A percentile compares a stretch with the other conserved stretches of the same genome.
Evolutionary conservation across 352 stramenopile species (phyloP).

Genomic region (Phytophthora podocarpi): DNA sequence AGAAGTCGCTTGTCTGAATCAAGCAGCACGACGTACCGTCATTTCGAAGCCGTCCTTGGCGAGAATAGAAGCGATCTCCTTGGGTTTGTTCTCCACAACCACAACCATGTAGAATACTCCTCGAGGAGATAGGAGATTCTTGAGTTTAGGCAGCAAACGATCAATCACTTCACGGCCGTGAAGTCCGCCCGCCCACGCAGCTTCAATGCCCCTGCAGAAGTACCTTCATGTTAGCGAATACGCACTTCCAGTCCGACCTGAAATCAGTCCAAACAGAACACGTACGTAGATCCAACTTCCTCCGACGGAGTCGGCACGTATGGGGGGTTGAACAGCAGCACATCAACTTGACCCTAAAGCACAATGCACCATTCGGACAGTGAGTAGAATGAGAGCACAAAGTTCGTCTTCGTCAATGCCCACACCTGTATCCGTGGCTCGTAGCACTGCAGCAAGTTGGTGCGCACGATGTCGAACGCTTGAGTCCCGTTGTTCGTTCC

Average conservation of each 20-base stretch:
- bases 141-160: constrained; percentile 92
- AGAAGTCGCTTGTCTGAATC: background rate
- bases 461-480: constrained; percentile 80
- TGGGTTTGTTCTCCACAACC: constrained; percentile 96
- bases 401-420: background rate
- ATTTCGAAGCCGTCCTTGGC: constrained; percentile 67
- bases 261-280: background rate
- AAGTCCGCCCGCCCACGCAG: constrained; percentile 95
- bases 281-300: constrained; percentile 92
- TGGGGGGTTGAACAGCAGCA: constrained; percentile 98
- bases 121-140: constrained; percentile 70
- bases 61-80: constrained; percentile 90
- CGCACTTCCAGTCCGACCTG: no score
- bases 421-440: constrained; percentile 58
- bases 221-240: background rate
- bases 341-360: constrained; percentile 79
- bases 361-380: no score
- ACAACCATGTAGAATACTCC: constrained; percentile 98
- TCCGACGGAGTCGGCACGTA: constrained; percentile 97
- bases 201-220: constrained; percentile 90
- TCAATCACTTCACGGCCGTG: constrained; percentile 96
- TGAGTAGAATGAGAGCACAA: background rate
- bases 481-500: constrained; percentile 82
- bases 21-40: constrained; percentile 40
- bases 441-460: constrained; percentile 81